A percentile compares a stretch with the other conserved stretches of the same genome.
These are phyloP conservation scores for Colletotrichum godetiae DNA, from an alignment of 2,329 filamentous ascomycete species.

Conservation along the genomic window DNA sequence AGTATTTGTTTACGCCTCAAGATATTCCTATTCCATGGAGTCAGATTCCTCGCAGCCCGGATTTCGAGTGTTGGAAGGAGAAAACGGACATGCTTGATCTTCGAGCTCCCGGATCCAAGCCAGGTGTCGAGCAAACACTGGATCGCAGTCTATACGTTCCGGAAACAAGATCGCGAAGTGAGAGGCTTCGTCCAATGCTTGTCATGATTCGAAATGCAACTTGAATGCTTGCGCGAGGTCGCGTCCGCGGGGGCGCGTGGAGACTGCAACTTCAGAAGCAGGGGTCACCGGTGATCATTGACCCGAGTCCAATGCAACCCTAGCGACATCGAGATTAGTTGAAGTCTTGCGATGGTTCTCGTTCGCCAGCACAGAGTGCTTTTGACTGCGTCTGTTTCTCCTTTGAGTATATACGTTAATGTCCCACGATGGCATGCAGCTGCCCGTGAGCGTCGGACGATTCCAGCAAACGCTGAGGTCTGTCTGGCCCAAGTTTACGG, in stretches of 20 bases:
- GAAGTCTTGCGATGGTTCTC: not conserved
- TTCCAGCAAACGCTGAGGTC: not conserved
- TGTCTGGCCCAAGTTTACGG: not conserved
- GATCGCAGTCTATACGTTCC: not conserved
- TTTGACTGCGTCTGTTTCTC: not conserved
- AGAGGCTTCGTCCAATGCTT: not conserved
- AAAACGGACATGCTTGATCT: not conserved
- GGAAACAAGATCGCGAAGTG: not conserved
- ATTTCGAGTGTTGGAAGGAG: not conserved
- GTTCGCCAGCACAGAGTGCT: not conserved
- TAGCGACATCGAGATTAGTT: not conserved
- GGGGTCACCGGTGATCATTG: slow-evolving; percentile 14
- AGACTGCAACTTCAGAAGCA: slow-evolving; percentile 8
- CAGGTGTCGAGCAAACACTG: not conserved
- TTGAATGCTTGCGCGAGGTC: not conserved
- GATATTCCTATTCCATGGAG: not conserved
- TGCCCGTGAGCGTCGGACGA: not conserved
- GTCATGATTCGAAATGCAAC: not conserved
- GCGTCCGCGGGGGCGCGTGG: not conserved
- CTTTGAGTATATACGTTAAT: not conserved
- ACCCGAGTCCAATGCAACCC: slow-evolving; percentile 5
- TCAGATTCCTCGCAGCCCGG: not conserved
- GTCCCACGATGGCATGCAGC: not conserved
- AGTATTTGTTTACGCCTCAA: not conserved
- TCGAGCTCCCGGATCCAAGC: not conserved